A percentile compares a stretch with the other conserved stretches of the same genome.
phyloP scores from a whole-genome alignment of 2,329 filamentous ascomycete genomes.

The Chrysoporthe deuterocubensis region DNA sequence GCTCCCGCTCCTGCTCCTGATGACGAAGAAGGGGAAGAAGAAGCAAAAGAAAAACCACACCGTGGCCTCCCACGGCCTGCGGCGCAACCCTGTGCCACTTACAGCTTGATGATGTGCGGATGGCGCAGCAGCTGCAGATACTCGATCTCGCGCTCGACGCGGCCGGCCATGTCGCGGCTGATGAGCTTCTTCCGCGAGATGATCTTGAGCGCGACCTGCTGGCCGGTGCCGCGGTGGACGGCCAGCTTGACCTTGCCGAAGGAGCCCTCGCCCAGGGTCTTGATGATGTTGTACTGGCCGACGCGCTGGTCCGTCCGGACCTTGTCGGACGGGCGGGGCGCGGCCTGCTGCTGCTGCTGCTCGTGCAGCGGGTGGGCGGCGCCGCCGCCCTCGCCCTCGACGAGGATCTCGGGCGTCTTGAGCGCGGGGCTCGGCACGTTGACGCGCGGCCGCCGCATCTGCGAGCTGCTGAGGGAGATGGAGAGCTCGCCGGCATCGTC shows the following conservation, averaged over 20 bases:
- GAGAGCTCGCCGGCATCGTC: slow-evolving; percentile 86
- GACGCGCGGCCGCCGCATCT: slow-evolving; percentile 60
- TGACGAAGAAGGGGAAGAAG: too few relatives aligned
- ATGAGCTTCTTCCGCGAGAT: slow-evolving; percentile 96
- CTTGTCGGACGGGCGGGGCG: slow-evolving; percentile 43
- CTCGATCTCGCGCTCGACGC: slow-evolving; percentile 97
- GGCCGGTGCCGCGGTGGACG: slow-evolving; percentile 86
- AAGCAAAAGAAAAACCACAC: too few relatives aligned
- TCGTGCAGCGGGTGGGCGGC: slow-evolving; percentile 29
- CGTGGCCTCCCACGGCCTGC: not conserved
- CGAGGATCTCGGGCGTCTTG: slow-evolving; percentile 38
- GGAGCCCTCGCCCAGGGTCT: slow-evolving; percentile 91
- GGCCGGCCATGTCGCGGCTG: slow-evolving; percentile 95
- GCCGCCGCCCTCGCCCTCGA: slow-evolving; percentile 28
- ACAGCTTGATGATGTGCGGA: slow-evolving; percentile 99
- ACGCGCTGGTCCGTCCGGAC: slow-evolving; percentile 79
- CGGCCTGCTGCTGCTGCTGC: slow-evolving; percentile 37
- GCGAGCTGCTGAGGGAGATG: slow-evolving; percentile 71
- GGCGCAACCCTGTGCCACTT: slow-evolving; percentile 40
- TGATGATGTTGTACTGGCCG: slow-evolving; percentile 88
- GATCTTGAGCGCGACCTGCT: slow-evolving; percentile 97
- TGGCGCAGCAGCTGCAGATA: slow-evolving; percentile 95
- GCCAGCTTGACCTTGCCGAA: slow-evolving; percentile 99
- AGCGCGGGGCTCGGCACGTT: slow-evolving; percentile 38
- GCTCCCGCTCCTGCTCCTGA: too few relatives aligned